phyloP scores from a whole-genome alignment of 2,329 filamentous ascomycete species.

The Hypoxylon sp. region DNA sequence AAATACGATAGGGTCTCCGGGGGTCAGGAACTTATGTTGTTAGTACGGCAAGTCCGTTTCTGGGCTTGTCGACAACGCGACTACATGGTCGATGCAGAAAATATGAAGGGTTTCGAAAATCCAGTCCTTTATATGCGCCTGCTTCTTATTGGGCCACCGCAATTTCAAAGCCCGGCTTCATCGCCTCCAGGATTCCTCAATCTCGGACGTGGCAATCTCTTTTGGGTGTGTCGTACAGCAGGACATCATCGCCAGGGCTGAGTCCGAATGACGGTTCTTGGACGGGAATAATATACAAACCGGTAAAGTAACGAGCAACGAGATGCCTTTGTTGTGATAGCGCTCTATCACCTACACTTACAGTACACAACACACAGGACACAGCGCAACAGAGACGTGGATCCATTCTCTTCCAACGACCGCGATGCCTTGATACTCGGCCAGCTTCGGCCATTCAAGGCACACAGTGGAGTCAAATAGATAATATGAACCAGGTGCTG shows the following conservation, averaged over 20 bases:
- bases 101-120: constrained; percentile 23
- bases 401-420: constrained; percentile 17
- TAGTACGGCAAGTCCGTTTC: constrained; percentile 20
- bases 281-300: constrained; percentile 36
- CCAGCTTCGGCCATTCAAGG: constrained; percentile 46
- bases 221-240: constrained; percentile 40
- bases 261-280: constrained; percentile 33
- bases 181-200: constrained; percentile 24
- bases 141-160: constrained; percentile 35
- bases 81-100: constrained; percentile 35
- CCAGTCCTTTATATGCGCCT: constrained; percentile 15
- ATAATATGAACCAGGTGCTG: constrained; percentile 33
- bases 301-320: constrained; percentile 26
- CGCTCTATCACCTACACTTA: constrained; percentile 6
- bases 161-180: constrained; percentile 24
- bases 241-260: constrained; percentile 42
- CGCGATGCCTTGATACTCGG: constrained; percentile 34
- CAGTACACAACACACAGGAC: constrained; percentile 1
- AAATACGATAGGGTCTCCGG: constrained; percentile 28
- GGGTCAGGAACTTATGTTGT: constrained; percentile 27
- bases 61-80: constrained; percentile 30
- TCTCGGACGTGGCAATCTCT: constrained; percentile 25
- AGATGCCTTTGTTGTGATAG: constrained; percentile 14
- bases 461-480: constrained; percentile 32
- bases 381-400: constrained; percentile 2